These are phyloP conservation scores for Teunomyces kruisii DNA, from an alignment of 805 yeast species.

Conservation along the genomic window DNA sequence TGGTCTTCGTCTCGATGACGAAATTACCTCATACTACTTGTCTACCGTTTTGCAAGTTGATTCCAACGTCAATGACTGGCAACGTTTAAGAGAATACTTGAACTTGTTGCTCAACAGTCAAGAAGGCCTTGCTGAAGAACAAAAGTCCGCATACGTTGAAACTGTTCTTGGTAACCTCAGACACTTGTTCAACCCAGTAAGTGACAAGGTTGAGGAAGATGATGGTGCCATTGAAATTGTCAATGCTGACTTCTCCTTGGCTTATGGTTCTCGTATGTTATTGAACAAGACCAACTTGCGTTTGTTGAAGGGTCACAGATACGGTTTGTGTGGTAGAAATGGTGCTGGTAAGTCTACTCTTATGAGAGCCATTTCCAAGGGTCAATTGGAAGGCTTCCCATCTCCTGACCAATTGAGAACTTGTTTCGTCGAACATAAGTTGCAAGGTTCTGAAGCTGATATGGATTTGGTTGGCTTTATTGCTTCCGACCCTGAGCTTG, in stretches of 20 bases:
- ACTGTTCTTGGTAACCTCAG: conserved; percentile 49
- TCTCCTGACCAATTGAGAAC: conserved; percentile 82
- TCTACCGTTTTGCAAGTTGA: conserved; percentile 38
- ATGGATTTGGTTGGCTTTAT: conserved; percentile 86
- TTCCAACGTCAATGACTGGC: conserved; percentile 48
- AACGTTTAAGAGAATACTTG: conserved; percentile 54
- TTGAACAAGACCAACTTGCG: conserved; percentile 88
- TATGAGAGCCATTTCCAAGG: conserved; percentile 95
- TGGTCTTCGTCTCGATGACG: conserved; percentile 31
- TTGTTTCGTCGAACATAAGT: conserved; percentile 94
- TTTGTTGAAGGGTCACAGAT: conserved; percentile 90
- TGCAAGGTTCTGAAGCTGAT: conserved; percentile 93
- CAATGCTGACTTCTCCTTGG: conserved; percentile 91
- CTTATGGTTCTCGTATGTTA: conserved; percentile 97
- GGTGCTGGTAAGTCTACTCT: conserved; percentile 99
- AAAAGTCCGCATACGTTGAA: conserved; percentile 41
- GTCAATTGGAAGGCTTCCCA: conserved; percentile 97
- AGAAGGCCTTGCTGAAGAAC: conserved; percentile 25
- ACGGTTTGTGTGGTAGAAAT: conserved; percentile 96
- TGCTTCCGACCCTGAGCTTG: conserved; percentile 82
- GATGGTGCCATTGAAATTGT: conserved; percentile 90
- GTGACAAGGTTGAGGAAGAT: conserved; percentile 51
- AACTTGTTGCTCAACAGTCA: conserved; percentile 26
- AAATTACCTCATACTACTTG: conserved; percentile 47
- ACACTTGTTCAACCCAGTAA: conserved; percentile 47